Evolutionary conservation across 495 filamentous ascomycete species (phyloP).

Genomic region (Elaphomyces granulatus): DNA sequence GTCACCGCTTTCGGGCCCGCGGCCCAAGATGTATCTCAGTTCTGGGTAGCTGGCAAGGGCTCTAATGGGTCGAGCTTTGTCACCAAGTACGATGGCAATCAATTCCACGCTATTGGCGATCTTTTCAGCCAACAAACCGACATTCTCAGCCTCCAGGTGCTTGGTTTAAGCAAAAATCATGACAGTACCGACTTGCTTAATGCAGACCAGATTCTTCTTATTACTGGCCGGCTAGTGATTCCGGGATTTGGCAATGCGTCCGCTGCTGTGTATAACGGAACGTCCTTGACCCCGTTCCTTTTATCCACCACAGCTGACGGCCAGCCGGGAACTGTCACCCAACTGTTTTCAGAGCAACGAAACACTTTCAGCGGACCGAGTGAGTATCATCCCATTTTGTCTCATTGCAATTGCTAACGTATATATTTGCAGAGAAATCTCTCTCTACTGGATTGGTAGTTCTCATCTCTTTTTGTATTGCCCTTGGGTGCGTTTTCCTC

Average conservation of each 20-base stretch:
- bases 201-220: slow-evolving; percentile 53
- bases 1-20: slow-evolving; percentile 65
- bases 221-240: slow-evolving; percentile 66
- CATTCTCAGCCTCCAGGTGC: slow-evolving; percentile 69
- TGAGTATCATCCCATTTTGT: slow-evolving; percentile 23
- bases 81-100: slow-evolving; percentile 54
- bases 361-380: slow-evolving; percentile 45
- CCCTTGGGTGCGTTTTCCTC: slow-evolving; percentile 73
- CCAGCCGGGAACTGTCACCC: slow-evolving; percentile 55
- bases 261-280: slow-evolving; percentile 79
- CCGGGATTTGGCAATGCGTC: slow-evolving; percentile 68
- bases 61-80: slow-evolving; percentile 59
- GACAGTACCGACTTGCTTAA: slow-evolving; percentile 45
- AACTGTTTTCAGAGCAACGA: slow-evolving; percentile 60
- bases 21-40: slow-evolving; percentile 44
- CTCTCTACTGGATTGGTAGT: slow-evolving; percentile 78
- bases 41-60: slow-evolving; percentile 65
- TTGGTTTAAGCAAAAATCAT: slow-evolving; percentile 54
- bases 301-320: slow-evolving; percentile 53
- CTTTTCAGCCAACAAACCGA: slow-evolving; percentile 45
- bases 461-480: slow-evolving; percentile 81
- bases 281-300: slow-evolving; percentile 57
- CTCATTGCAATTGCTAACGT: no score
- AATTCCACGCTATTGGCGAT: slow-evolving; percentile 42
- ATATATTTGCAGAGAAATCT: slow-evolving; percentile 35